Base-by-base conservation (phyloP, 768 basidiomycete species). In the Mycena vitilis region DNA sequence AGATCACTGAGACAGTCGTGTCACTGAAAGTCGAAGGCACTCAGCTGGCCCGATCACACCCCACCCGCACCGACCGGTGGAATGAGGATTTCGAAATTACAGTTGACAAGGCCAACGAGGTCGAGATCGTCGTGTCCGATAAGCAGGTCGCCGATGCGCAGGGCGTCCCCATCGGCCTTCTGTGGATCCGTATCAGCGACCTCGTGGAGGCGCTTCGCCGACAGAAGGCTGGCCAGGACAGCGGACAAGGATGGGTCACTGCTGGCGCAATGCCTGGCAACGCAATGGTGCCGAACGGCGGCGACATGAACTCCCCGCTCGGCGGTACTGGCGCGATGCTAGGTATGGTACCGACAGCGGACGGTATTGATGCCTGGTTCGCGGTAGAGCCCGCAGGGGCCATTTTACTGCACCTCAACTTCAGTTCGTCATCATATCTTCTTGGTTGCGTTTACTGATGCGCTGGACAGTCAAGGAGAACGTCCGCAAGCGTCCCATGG, bases 71-170 rank as follows among this genome's bases (percentile, higher is more conserved):
- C 36, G 98, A 99, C 80, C 91, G 94, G 52, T 99, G 98, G 98
- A 95, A 95, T 77, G 96, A 99, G 80, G 94, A 96, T 66, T 98
- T 99, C 70, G 95, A 97, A 79, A 95, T 99, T 66, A 86, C 91
- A 0, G 94, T 99, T 47, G 97, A 99, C 83, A 99, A 99, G 80
- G 96, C 97, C 16, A 98, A 97, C 77, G 98, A 99, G 84, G 93
- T 98, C 56, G 98, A 99, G 81, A 91, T 99, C 59, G 94, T 95
- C 37, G 88, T 99, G 38, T 96, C 95, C 74, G 98, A 99, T 80
- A 95, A 95, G 73, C 93, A 94, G 74, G 87, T 88, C 22, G 91
- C 90, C 64, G 94, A 95, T 69, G 82, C 83, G 16, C 88, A 95
- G 72, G 91, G 95, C 1, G 87, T 93, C 16, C 96, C 96, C 40